Base-by-base conservation (phyloP, 345 rosid genomes). In the Pistacia atlantica region DNA sequence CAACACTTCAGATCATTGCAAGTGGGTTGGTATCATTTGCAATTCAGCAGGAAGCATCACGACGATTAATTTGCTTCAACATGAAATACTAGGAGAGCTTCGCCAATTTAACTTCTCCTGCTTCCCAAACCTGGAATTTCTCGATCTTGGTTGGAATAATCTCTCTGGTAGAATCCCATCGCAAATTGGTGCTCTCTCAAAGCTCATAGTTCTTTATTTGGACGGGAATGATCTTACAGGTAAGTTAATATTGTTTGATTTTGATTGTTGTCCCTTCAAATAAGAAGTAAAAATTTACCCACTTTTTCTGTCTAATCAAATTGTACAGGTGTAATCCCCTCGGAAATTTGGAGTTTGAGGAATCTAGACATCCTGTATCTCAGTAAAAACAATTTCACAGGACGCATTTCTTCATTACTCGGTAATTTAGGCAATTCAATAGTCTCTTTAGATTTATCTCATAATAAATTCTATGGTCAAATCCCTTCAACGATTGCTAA, bases 21-120 rank as follows among this genome's bases (percentile, higher is more conserved):
- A 10, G 2, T 81, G 81, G 84, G 51, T 33, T 3, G 65, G 81
- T 0, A 20, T 78, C 4, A 0, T 4, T 6, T 81, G 79, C 60
- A 22, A 65, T 46, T 0, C 33, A 31, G 33, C 8, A 69, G 75
- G 84, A 65, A 69, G 72, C 57, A 35, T 81, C 48, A 66, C 17
- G 0, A 0, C n/a, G 54, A 70, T 81, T 2, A 0, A 18, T 10
- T 7, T 10, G 49, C 25, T 46, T 1, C 49, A 46, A 46, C 2
- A 31, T 31, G 33, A 31, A 31, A 31, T 31, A 31, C 33, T 31
- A 31, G 33, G 33, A 31, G 33, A 31, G 33, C 33, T 31, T 31
- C 2, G 33, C 33, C 33, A 31, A 31, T 2, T 31, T 31, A 31
- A 31, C 33, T 31, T 31, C 33, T 31, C 33, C 33, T 31, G 33